phyloP scores from a whole-genome alignment of 345 rosid species.

The Syzygium aqueum region DNA sequence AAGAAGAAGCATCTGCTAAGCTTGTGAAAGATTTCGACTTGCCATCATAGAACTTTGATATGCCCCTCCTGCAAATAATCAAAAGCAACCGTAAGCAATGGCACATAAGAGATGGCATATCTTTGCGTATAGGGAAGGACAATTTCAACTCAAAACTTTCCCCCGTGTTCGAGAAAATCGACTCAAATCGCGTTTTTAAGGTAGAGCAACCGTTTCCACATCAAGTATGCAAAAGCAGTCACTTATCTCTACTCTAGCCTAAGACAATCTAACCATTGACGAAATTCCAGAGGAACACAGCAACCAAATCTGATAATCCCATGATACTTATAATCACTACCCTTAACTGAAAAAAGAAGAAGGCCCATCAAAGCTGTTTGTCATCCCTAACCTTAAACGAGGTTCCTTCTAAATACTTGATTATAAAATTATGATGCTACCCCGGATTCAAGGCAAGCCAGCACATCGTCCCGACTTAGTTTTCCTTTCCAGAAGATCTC shows the following conservation, averaged over 20 bases:
- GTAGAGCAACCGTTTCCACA: background rate
- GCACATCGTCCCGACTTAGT: background rate
- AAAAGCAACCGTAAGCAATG: background rate
- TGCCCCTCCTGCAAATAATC: conserved; percentile 52
- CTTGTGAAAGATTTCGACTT: conserved; percentile 78
- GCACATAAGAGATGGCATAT: background rate
- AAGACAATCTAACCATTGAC: background rate
- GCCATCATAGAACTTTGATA: conserved; percentile 72
- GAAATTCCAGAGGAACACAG: background rate
- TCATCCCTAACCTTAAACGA: background rate
- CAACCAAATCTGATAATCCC: background rate
- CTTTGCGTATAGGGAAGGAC: background rate
- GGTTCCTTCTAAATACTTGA: background rate
- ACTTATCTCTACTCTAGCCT: background rate
- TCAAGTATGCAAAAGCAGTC: background rate
- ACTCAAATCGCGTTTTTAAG: background rate
- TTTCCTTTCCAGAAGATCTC: background rate
- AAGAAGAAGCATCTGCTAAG: conserved; percentile 35
- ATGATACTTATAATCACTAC: background rate
- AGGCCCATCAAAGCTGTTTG: background rate
- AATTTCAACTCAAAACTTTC: background rate
- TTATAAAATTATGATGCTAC: background rate
- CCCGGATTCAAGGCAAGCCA: background rate
- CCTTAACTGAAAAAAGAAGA: background rate
- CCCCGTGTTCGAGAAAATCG: background rate